Evolutionary conservation across 495 filamentous ascomycete genomes (phyloP), one percentile per base, ranked within the genome.

Genomic region (Collariella sp.): DNA sequence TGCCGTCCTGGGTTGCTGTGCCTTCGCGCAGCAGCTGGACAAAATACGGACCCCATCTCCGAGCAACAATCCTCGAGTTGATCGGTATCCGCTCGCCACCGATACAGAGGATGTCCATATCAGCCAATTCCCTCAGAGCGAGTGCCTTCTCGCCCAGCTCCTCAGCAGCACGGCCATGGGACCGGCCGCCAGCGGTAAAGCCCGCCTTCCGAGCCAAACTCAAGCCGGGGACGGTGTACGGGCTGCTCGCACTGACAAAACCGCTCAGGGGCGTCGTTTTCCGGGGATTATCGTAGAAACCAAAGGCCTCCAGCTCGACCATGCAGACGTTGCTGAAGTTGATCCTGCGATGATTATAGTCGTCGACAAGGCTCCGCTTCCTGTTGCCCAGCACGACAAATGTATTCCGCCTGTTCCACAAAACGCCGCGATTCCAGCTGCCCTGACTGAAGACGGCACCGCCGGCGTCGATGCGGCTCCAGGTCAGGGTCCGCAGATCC

Each of bases 261-360:
- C 81, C 85, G 15, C 88, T 89, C 56, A 86, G 84, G 3, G 90
- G 86, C 0, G 80, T 68, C n/a, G 76, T 78, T 61, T 81, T 82
- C 48, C 88, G 79, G 16, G 93, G 88, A 63, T 96, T 97, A 67
- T 97, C 91, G 65, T 95, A 96, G 5, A 98, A 82, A 0, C 93
- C 93, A 72, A 95, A 98, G 0, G 93, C 90, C 67, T 98, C 93
- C 16, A 98, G 73, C 69, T 97, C 93, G 16, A 98, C 91, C 79
- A 96, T 82, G 65, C 91, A 96, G 3, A 97, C 78, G 65, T 98
- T 89, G 10, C 87, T 87, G 68, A 98, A 98, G 65, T 98, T 98
- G 71, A 97, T 95, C 13, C 94, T 83, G 11, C 93, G 87, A 60
- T 98, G 91, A 55, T 96, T 96, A 62, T 98, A 98, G 63, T 98